Conservation (phyloP, 1,139 yeast genomes). For the Blastobotrys persicus region DNA sequence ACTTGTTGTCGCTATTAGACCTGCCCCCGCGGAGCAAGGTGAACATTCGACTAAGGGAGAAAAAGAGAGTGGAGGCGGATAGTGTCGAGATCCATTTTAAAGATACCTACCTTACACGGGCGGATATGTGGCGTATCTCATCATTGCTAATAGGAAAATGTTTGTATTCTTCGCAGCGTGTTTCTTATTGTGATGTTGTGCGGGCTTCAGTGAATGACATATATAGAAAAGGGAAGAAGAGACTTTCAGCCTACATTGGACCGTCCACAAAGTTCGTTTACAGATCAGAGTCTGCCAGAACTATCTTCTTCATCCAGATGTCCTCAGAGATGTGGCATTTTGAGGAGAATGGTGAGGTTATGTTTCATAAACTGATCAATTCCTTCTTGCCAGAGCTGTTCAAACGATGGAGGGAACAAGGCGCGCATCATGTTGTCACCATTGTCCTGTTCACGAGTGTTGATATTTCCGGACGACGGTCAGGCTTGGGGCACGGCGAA, state of each 20-base stretch:
- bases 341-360: constrained; percentile 92
- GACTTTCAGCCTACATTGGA: constrained; percentile 60
- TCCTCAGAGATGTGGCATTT: constrained; percentile 98
- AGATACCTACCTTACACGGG: constrained; percentile 79
- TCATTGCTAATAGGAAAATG: constrained; percentile 61
- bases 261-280: constrained; percentile 75
- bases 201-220: constrained; percentile 65
- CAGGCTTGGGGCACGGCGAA: constrained; percentile 55
- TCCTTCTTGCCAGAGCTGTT: constrained; percentile 87
- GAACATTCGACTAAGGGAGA: constrained; percentile 48
- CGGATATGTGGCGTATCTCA: constrained; percentile 90
- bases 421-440: constrained; percentile 87
- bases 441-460: constrained; percentile 85
- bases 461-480: constrained; percentile 48
- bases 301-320: constrained; percentile 80
- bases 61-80: constrained; percentile 64
- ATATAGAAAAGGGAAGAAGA: constrained; percentile 62
- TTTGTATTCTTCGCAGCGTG: constrained; percentile 62
- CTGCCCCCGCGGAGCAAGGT: constrained; percentile 65
- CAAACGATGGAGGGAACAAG: constrained; percentile 79
- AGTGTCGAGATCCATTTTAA: constrained; percentile 77
- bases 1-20: constrained; percentile 60
- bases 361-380: constrained; percentile 89
- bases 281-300: constrained; percentile 84
- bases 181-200: constrained; percentile 60